Percentiles rank a stretch among this genome's conserved stretches.
These are phyloP conservation scores for Tylopilus subfusipes DNA, from an alignment of 768 basidiomycete species.

Conservation along the genomic window DNA sequence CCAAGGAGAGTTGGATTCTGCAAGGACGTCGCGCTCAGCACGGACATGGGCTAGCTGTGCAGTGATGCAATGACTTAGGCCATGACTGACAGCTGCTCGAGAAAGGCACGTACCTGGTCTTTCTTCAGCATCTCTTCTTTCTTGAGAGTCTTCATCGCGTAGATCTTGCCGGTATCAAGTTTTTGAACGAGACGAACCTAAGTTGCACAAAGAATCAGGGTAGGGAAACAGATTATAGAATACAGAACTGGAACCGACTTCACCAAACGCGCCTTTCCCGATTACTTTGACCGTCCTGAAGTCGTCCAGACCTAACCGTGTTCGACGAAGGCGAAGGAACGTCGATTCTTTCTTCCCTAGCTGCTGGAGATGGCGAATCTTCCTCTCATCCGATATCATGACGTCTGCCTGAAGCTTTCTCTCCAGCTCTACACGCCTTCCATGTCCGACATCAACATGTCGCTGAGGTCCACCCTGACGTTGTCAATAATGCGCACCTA, in stretches of 20 bases:
- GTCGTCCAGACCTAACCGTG: constrained; percentile 86
- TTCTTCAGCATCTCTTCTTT: constrained; percentile 99
- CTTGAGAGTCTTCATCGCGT: constrained; percentile 97
- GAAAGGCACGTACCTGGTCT: constrained; percentile 68
- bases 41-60: constrained; percentile 91
- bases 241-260: constrained; percentile 48
- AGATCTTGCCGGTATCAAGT: constrained; percentile 94
- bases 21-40: constrained; percentile 94
- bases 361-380: constrained; percentile 76
- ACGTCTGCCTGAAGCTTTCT: constrained; percentile 68
- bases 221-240: not conserved
- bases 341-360: constrained; percentile 86
- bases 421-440: constrained; percentile 84
- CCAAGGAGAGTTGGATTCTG: constrained; percentile 94
- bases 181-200: constrained; percentile 94
- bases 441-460: constrained; percentile 4
- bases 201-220: not conserved
- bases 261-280: constrained; percentile 98
- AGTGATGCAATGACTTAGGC: not conserved
- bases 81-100: not conserved
- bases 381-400: constrained; percentile 77
- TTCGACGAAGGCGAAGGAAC: constrained; percentile 82
- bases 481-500: constrained; percentile 48
- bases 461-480: not conserved
- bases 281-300: constrained; percentile 98